Base-by-base conservation (phyloP, 2,329 filamentous ascomycete species). In the Aspergillus arachidicola region DNA sequence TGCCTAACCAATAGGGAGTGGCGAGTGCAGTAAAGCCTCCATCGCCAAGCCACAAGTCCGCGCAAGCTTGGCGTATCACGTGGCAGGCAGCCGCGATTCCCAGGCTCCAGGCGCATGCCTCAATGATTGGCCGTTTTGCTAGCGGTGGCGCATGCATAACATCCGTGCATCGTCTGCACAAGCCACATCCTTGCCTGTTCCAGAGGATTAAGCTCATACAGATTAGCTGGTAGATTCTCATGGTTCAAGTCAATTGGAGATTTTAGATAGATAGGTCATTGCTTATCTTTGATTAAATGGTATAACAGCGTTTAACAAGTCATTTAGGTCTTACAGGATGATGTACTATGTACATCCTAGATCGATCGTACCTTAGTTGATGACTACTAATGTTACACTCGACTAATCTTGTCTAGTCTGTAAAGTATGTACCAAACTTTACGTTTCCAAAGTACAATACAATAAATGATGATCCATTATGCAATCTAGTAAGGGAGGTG, bases 1-100 rank as follows among this genome's bases (percentile, higher is more conserved):
- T 79, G 77, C 77, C 77, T 79, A 77, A 77, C 76, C 77, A 78
- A 78, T 78, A 61, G 73, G 67, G 68, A 69, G 64, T 70, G 68
- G 70, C 69, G 66, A 68, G 66, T 71, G 67, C 58, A 59, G 64
- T 67, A 71, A 69, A 71, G 68, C 69, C 67, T 68, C 66, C 63
- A 36, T 23, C 36, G 68, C 69, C 68, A 69, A 70, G 69, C 68
- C 70, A 69, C 70, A 70, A 56, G 32, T 54, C 56, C 58, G 48
- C 48, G 38, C 61, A 51, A 60, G 48, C 63, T 36, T 51, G 46
- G 57, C 28, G 14, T 34, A 54, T 65, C 63, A 75, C 72, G 69
- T 71, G 73, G 70, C 66, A 76, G 73, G 73, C 74, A 75, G 68
- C 73, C 66, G 68, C 66, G 62, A 70, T 68, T 68, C 45, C 23